phyloP scores from a whole-genome alignment of 345 rosid species.

The Jatropha curcas region DNA sequence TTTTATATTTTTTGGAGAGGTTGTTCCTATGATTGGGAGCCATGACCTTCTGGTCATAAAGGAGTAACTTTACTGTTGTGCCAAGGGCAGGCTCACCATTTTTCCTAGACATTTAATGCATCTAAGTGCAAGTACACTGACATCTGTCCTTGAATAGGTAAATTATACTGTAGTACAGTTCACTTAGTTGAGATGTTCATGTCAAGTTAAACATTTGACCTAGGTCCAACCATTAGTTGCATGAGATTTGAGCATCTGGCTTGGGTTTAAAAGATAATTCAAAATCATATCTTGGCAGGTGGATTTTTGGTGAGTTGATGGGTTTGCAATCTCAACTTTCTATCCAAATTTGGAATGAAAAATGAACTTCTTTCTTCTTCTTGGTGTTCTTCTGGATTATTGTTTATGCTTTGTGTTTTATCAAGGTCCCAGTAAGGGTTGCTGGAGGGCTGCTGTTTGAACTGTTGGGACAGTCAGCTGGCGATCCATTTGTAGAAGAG shows the following conservation, averaged over 20 bases:
- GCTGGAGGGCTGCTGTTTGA: conserved; percentile 98
- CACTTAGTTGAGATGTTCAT: neutral
- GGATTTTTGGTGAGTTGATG: neutral
- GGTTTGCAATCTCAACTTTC: neutral
- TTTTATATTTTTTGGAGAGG: neutral
- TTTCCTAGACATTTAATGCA: neutral
- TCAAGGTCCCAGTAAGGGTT: conserved; percentile 90
- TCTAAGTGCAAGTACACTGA: neutral
- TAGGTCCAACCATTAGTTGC: neutral
- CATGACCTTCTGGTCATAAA: neutral
- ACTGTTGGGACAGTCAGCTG: conserved; percentile 94
- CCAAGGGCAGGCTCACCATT: neutral
- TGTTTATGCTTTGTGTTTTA: conserved; percentile 12
- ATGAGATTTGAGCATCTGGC: neutral
- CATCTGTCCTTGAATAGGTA: neutral
- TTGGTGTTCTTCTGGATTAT: conserved; percentile 8
- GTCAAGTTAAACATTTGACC: neutral
- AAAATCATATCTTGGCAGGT: neutral
- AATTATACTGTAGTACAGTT: neutral
- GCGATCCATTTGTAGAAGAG: conserved; percentile 85
- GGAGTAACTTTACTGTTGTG: neutral
- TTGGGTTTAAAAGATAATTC: neutral
- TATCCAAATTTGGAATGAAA: neutral
- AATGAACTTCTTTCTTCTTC: neutral
- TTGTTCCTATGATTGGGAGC: neutral